Evolutionary conservation across 2,329 filamentous ascomycete species (phyloP), one percentile per base, ranked within the genome.

Genomic region (Cadophora luteo-olivacea): DNA sequence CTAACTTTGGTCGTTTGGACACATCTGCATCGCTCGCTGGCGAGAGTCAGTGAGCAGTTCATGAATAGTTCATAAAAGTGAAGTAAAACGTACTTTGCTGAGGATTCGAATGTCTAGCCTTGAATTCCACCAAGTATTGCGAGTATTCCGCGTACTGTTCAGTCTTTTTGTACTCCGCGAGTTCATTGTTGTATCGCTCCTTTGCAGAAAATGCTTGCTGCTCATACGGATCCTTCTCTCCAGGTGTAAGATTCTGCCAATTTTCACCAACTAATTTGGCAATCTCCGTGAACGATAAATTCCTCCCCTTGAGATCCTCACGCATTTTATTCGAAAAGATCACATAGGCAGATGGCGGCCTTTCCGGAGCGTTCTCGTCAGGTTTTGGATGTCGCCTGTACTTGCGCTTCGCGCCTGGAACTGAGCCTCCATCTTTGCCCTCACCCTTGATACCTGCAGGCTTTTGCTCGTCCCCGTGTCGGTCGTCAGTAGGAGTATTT

Each of bases 241-340:
- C 79, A 0, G 87, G 83, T 1, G 87, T 83, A 9, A 95, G 80
- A 64, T 87, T 89, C 77, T 95, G 92, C 92, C 92, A 95, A 75
- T 91, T 88, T 76, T 95, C 92, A 7, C 92, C 92, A 0, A 94
- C 92, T 0, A 93, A 82, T 75, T 94, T 94, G 12, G 92, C 92
- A 71, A 95, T 94, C 75, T 94, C 92, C 1, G 92, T 94, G 74
- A 96, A 96, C 0, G 90, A 91, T 4, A 95, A 81, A 60, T 91
- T 92, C 68, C 91, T 89, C 3, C 89, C 91, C 77, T 92, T 93
- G 29, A 95, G 80, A 25, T 92, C 88, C 74, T 95, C 92, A 74
- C 92, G 87, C 80, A 93, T 91, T 79, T 91, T 92, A 75, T 95
- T 95, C 0, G 92, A 94, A 76, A 96, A 96, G 19, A 95, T 86